Evolutionary conservation across 345 rosid species (phyloP).

Genomic region (Murraya paniculata): DNA sequence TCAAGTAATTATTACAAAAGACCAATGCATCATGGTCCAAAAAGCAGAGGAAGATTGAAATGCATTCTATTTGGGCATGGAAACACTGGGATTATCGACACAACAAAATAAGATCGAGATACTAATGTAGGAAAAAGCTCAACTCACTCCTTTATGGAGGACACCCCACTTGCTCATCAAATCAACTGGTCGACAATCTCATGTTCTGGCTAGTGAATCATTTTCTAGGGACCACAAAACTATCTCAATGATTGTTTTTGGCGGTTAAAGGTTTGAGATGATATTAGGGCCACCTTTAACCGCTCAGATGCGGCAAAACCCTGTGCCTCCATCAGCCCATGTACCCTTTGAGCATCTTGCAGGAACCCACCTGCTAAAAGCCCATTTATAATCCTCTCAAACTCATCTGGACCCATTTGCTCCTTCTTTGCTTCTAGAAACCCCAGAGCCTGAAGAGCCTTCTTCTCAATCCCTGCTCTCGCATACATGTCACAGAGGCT

Average conservation of each 20-base stretch:
- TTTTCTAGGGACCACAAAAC: background rate
- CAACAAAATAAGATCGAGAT: background rate
- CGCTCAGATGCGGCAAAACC: conserved; percentile 43
- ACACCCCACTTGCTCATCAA: background rate
- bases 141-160: background rate
- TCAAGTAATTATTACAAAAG: background rate
- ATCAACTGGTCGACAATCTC: background rate
- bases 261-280: conserved; percentile 23
- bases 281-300: conserved; percentile 30
- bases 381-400: conserved; percentile 57
- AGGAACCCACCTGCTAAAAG: conserved; percentile 60
- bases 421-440: conserved; percentile 49
- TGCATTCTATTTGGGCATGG: conserved; percentile 4
- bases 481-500: conserved; percentile 85
- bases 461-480: conserved; percentile 58
- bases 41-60: background rate
- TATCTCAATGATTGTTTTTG: conserved; percentile 21
- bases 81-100: background rate
- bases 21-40: background rate
- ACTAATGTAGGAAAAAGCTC: background rate
- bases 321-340: conserved; percentile 51
- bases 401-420: conserved; percentile 50
- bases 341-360: conserved; percentile 60
- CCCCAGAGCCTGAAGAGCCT: conserved; percentile 75
- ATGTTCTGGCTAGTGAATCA: background rate